Percentiles rank a stretch among this genome's conserved stretches.
Conservation (phyloP, 2,329 filamentous ascomycete species). For the Ceratocystiopsis minuta region DNA sequence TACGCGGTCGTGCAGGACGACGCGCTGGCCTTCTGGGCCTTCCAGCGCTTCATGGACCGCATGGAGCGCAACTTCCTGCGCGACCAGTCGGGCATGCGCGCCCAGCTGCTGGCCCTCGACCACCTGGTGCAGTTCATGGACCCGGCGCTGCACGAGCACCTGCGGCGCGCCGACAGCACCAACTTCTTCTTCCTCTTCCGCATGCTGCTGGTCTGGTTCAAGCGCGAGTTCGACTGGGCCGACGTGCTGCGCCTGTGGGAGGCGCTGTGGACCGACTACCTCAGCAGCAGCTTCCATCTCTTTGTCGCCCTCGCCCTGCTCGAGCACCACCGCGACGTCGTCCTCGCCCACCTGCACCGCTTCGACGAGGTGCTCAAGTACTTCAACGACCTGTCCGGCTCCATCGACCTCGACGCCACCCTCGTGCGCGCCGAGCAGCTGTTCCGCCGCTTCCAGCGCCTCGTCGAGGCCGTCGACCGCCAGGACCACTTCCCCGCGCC, state of each 20-base stretch:
- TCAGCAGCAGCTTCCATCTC: constrained; percentile 78
- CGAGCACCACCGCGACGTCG: constrained; percentile 90
- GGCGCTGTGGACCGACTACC: constrained; percentile 79
- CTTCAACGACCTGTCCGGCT: constrained; percentile 87
- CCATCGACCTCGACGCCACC: constrained; percentile 76
- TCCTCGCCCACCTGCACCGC: constrained; percentile 82
- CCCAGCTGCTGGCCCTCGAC: constrained; percentile 77
- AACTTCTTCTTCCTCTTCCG: constrained; percentile 99
- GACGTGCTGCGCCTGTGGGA: constrained; percentile 87
- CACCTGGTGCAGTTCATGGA: constrained; percentile 96
- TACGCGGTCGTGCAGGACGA: constrained; percentile 97
- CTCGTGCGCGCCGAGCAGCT: constrained; percentile 76
- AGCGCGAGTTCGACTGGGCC: constrained; percentile 83
- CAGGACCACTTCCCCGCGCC: constrained; percentile 65
- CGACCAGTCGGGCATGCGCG: constrained; percentile 90
- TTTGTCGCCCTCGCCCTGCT: constrained; percentile 88
- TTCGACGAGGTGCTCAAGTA: constrained; percentile 98
- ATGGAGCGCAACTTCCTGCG: constrained; percentile 96
- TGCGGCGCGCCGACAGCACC: constrained; percentile 79
- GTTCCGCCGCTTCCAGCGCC: constrained; percentile 72
- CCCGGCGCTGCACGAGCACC: constrained; percentile 77
- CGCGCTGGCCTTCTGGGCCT: constrained; percentile 90
- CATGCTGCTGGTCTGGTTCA: constrained; percentile 97
- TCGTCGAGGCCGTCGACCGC: constrained; percentile 83
- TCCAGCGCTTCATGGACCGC: constrained; percentile 87